A percentile compares a stretch with the other conserved stretches of the same genome.
Conservation (phyloP, 805 yeast species). For the Allodekkera sacchari region DNA sequence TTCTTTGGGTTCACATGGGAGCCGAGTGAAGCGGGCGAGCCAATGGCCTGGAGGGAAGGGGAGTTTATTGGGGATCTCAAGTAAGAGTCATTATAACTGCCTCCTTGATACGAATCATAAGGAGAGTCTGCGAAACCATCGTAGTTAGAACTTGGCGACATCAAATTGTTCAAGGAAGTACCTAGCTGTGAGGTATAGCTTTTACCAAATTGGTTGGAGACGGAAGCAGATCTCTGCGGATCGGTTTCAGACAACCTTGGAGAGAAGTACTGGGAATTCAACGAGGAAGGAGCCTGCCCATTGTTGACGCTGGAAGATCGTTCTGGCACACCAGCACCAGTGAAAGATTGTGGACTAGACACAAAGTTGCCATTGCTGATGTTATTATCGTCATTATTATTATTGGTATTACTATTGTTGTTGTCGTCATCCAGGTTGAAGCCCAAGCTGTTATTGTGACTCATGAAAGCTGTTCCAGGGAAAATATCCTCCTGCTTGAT, state of each 20-base stretch:
- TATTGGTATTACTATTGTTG: slow-evolving; percentile 2
- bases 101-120: slow-evolving; percentile 25
- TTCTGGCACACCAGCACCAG: background rate
- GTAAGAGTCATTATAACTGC: slow-evolving; percentile 22
- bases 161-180: slow-evolving; percentile 22
- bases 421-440: slow-evolving; percentile 1
- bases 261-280: slow-evolving; percentile 19
- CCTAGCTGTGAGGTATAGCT: slow-evolving; percentile 24
- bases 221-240: slow-evolving; percentile 13
- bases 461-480: background rate
- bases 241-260: slow-evolving; percentile 9
- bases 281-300: slow-evolving; percentile 1
- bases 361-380: background rate
- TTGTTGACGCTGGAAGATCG: slow-evolving; percentile 4
- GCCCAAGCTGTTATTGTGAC: background rate
- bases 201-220: slow-evolving; percentile 16
- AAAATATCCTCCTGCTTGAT: slow-evolving; percentile 3
- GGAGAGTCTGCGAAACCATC: slow-evolving; percentile 27
- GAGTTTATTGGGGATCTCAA: slow-evolving; percentile 28
- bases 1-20: slow-evolving; percentile 27
- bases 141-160: slow-evolving; percentile 28
- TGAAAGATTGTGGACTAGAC: slow-evolving; percentile 1
- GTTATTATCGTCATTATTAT: no score
- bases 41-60: slow-evolving; percentile 24
- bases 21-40: slow-evolving; percentile 26